Evolutionary conservation across 2,329 filamentous ascomycete genomes (phyloP).

Genomic region (Arthroderma uncinatum): DNA sequence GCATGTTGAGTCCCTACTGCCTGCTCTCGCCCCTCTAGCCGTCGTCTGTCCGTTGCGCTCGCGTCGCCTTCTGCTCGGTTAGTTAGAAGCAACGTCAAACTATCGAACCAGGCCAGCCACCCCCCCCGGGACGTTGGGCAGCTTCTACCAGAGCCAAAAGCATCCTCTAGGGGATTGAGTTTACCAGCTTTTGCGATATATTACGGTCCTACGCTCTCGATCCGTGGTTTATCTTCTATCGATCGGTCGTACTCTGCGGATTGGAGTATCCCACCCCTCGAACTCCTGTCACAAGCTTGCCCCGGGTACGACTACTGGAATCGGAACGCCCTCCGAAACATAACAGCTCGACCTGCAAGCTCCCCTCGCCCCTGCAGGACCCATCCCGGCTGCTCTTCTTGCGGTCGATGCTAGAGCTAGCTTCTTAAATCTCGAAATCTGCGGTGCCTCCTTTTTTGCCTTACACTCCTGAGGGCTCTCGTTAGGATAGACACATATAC

Average conservation of each 20-base stretch:
- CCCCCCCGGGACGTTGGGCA: not conserved
- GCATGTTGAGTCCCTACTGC: conserved; percentile 1
- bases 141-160: not conserved
- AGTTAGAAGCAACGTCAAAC: not conserved
- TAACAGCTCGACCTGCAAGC: not conserved
- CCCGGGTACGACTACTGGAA: not conserved
- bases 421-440: not conserved
- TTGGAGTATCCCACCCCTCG: not conserved
- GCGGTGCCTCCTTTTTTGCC: not conserved
- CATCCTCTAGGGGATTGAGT: not conserved
- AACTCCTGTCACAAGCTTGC: not conserved
- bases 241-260: not conserved
- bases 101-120: not conserved
- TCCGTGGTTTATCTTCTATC: not conserved
- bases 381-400: not conserved
- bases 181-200: not conserved
- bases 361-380: not conserved
- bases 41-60: not conserved
- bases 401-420: not conserved
- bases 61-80: not conserved
- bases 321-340: not conserved
- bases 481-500: not conserved
- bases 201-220: not conserved
- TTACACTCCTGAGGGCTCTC: too few relatives aligned
- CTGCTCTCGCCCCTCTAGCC: not conserved